Evolutionary conservation across 257 asterid species (phyloP), one percentile per base, ranked within the genome.

Genomic region (Asclepias syriaca): DNA sequence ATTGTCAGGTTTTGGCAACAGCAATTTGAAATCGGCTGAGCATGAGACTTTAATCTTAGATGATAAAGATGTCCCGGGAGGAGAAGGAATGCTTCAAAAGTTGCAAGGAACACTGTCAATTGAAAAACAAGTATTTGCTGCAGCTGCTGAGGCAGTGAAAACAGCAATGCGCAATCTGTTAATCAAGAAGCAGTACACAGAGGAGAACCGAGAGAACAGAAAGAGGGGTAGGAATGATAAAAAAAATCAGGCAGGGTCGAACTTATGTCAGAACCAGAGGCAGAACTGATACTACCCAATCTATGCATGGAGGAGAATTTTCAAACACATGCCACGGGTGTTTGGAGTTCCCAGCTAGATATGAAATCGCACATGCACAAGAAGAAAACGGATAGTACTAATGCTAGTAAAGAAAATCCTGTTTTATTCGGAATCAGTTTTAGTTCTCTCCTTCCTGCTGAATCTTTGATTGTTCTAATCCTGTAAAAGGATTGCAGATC

Each of bases 131-230:
- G 95, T 85, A 8, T 83, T 88, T 51, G 71, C 88, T 0, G 54
- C 84, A 29, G 92, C 97, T 37, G 92, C 97, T 8, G 94, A 85
- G 73, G 94, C 98, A 6, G 93, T 95, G 45, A 88, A 90, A 84
- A 82, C 83, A 0, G 84, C 98, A 9, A 87, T 92, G 93, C 84
- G 90, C 65, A 95, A 88, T 85, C 85, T 90, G 66, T 81, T 95
- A 61, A 88, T 90, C 81, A 95, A 95, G 90, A 92, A 95, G 82
- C 92, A 88, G 61, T 91, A 88, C 83, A 81, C 97, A 46, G 70
- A 74, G 0, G 97, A 91, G 65, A 84, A 87, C 65, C 84, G 96
- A 8, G 97, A 93, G 75, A 29, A 82, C 45, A 86, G 93, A 77
- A 93, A 93, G 74, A 72, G 82, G 69, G 96, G 96, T 37, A 77